phyloP scores from a whole-genome alignment of 2,329 filamentous ascomycete species.

The Metarhizium guizhouense region DNA sequence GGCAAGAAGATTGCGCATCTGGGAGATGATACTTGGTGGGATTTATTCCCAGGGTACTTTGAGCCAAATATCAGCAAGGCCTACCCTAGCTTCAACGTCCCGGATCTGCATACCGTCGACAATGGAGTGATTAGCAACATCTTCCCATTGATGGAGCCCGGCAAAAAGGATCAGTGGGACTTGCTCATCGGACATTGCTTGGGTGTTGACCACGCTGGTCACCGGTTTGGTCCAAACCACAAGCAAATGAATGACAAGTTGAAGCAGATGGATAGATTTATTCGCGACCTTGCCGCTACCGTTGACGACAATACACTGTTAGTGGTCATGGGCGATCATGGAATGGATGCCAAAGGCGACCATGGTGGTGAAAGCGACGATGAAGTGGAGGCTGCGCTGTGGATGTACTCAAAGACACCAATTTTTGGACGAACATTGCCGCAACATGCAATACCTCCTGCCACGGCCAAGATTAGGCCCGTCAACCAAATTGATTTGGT shows the following conservation, averaged over 20 bases:
- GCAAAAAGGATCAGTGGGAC: conserved; percentile 70
- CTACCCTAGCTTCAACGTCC: conserved; percentile 97
- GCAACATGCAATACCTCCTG: conserved; percentile 47
- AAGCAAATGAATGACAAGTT: conserved; percentile 85
- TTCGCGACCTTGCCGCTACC: conserved; percentile 59
- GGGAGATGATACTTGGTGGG: conserved; percentile 96
- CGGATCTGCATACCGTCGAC: conserved; percentile 94
- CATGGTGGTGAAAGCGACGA: conserved; percentile 98
- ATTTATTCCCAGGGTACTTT: conserved; percentile 90
- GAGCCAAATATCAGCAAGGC: conserved; percentile 75
- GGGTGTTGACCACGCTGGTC: conserved; percentile 93
- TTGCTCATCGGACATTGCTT: conserved; percentile 90
- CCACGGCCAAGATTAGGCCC: conserved; percentile 68
- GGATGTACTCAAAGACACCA: conserved; percentile 93
- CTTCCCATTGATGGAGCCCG: conserved; percentile 65
- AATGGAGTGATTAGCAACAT: conserved; percentile 90
- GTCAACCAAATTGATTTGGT: conserved; percentile 89
- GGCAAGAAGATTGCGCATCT: conserved; percentile 76
- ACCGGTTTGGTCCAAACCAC: conserved; percentile 91
- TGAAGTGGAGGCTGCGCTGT: conserved; percentile 86
- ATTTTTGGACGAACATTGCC: conserved; percentile 70
- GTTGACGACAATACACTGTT: conserved; percentile 82
- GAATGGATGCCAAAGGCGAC: conserved; percentile 95
- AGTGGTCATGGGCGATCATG: conserved; percentile 97
- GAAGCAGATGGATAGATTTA: conserved; percentile 78